Conservation (phyloP, 1,284 basidiomycete species). For the Cryptococcus depauperatus region DNA sequence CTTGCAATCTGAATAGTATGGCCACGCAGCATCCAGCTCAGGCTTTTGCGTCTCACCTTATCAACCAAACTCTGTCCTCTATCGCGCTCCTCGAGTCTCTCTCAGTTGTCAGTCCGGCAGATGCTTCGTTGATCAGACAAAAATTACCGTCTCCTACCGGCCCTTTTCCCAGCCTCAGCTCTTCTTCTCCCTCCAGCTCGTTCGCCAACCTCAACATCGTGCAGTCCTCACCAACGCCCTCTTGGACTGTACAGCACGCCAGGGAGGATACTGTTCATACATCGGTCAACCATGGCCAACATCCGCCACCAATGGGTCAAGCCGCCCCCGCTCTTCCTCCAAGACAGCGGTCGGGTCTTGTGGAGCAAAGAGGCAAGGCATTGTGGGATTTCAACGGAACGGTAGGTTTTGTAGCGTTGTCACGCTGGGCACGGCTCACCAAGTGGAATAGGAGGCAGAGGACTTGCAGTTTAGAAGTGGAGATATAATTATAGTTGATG, state of each 20-base stretch:
- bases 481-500: conserved; percentile 37
- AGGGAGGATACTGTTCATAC: conserved; percentile 3
- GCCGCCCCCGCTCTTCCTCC: conserved; percentile 17
- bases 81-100: conserved; percentile 35
- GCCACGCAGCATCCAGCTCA: conserved; percentile 19
- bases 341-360: conserved; percentile 1
- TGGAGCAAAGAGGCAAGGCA: conserved; percentile 27
- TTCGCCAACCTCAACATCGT: conserved; percentile 10
- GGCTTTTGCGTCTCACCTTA: conserved; percentile 32
- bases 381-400: conserved; percentile 40
- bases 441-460: conserved; percentile 22
- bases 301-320: conserved; percentile 1
- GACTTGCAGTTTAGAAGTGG: conserved; percentile 37
- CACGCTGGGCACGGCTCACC: neutral
- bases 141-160: conserved; percentile 33
- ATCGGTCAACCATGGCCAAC: neutral
- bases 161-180: conserved; percentile 24
- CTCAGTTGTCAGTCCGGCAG: conserved; percentile 22
- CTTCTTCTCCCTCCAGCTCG: conserved; percentile 7
- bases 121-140: conserved; percentile 31
- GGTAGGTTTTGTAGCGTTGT: conserved; percentile 13
- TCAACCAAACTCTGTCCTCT: conserved; percentile 36
- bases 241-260: conserved; percentile 13
- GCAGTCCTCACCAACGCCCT: conserved; percentile 4
- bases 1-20: conserved; percentile 1